Percentiles rank a stretch among this genome's conserved stretches.
These are phyloP conservation scores for Solanum medicagineum DNA, from an alignment of 257 asterid genomes.

Conservation along the genomic window DNA sequence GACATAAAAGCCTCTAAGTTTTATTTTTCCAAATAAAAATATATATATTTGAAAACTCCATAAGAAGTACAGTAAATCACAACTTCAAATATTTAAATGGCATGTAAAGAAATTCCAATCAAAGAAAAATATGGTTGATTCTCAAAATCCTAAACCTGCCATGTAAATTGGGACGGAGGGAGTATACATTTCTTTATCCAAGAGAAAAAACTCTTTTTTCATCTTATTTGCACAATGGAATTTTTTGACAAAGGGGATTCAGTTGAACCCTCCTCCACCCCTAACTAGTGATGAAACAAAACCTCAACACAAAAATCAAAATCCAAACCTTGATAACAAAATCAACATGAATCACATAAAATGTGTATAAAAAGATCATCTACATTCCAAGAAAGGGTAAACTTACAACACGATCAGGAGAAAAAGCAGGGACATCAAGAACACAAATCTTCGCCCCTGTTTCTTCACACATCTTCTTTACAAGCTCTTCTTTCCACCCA, in stretches of 20 bases:
- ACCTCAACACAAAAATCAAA: background rate
- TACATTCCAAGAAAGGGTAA: background rate
- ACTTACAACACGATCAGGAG: slow-evolving; percentile 76
- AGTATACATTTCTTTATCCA: too few relatives aligned
- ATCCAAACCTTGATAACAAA: background rate
- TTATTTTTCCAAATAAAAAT: background rate
- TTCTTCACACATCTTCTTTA: slow-evolving; percentile 83
- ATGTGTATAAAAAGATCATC: background rate
- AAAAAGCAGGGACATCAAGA: slow-evolving; percentile 54
- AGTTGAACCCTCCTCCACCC: background rate
- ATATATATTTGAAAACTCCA: background rate
- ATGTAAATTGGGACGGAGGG: background rate
- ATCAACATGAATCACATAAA: background rate
- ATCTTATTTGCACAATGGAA: background rate
- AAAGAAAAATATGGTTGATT: background rate
- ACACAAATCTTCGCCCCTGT: slow-evolving; percentile 69
- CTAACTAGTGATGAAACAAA: background rate
- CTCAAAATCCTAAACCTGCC: background rate
- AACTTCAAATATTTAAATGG: background rate
- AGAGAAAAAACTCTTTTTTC: too few relatives aligned
- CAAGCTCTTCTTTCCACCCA: slow-evolving; percentile 82
- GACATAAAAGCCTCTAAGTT: background rate
- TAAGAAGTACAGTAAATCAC: background rate
- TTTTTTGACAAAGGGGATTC: background rate
- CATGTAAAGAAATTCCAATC: background rate